Conservation (phyloP, 768 basidiomycete species). For the Kwoniella bestiolae region DNA sequence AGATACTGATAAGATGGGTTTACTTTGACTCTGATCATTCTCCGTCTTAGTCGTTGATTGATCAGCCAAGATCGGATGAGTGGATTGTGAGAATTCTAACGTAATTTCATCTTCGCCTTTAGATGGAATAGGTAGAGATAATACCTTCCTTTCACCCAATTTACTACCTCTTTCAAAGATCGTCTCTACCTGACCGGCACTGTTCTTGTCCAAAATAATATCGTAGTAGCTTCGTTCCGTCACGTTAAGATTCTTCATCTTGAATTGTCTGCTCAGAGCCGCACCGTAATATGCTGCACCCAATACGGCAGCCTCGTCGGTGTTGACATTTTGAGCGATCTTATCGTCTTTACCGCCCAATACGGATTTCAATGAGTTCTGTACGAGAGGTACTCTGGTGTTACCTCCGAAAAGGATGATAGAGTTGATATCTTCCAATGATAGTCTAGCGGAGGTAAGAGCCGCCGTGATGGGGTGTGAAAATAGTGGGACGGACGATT, state of each 20-base stretch:
- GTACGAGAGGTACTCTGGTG: constrained; percentile 89
- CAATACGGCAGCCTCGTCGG: constrained; percentile 93
- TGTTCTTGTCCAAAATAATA: constrained; percentile 64
- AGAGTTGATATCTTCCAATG: constrained; percentile 59
- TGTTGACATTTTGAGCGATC: constrained; percentile 92
- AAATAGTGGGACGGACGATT: constrained; percentile 26
- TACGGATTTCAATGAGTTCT: constrained; percentile 72
- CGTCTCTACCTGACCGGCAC: constrained; percentile 9
- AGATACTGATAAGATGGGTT: constrained; percentile 69
- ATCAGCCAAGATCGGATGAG: constrained; percentile 14
- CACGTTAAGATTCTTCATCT: constrained; percentile 90
- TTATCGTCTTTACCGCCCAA: constrained; percentile 82
- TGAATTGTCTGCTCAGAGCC: constrained; percentile 82
- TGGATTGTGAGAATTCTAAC: constrained; percentile 76
- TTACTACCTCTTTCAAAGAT: constrained; percentile 79
- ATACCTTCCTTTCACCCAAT: constrained; percentile 77
- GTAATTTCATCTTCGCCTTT: constrained; percentile 68
- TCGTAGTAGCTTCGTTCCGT: constrained; percentile 74
- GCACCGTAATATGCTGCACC: constrained; percentile 93
- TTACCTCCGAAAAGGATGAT: constrained; percentile 92
- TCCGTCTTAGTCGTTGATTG: constrained; percentile 11
- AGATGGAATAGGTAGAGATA: constrained; percentile 68
- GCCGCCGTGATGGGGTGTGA: constrained; percentile 39
- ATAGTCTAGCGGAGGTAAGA: constrained; percentile 28
- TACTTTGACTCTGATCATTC: background rate